Evolutionary conservation across 306 rosid species (phyloP), one percentile per base, ranked within the genome.

Genomic region (Glycine tomentella): DNA sequence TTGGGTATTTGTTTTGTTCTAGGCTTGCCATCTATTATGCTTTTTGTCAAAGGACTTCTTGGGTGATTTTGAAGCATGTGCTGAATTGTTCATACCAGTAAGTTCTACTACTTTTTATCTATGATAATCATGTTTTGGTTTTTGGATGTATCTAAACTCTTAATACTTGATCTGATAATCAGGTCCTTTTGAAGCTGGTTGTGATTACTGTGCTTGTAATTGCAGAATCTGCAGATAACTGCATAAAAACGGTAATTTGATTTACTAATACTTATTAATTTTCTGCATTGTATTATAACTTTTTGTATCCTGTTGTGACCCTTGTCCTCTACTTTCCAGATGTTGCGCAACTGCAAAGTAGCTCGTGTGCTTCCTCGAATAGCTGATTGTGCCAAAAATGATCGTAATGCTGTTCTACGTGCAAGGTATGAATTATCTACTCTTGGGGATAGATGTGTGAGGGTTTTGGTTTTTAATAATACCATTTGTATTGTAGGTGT

Each of bases 131-230:
- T 62, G 71, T 69, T 63, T 75, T 74, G 49, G 73, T 57, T 73
- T 63, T 75, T 74, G 49, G 73, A 63, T 73, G 16, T 83, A 72
- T 65, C 75, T 46, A 25, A 51, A 52, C 74, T 85, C 78, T 78
- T 78, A 71, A 79, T 76, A 57, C 81, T 42, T 81, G 69, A 69
- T 62, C 72, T 85, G 82, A 80, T 84, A 51, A 92, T 75, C 99
- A 96, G 99, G 97, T 89, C 76, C 95, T 96, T 88, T 90, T 96
- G 93, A 96, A 96, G 98, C 89, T 96, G 85, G 99, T 96, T 83
- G 98, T 96, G 88, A 96, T 96, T 78, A 96, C 99, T 80, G 99
- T 96, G 79, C 99, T 96, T 86, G 99, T 96, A 87, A 96, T 96
- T 88, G 94, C 94, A 65, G 99, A 96, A 88, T 96, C 98, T 80